A percentile compares a stretch with the other conserved stretches of the same genome.
phyloP scores from a whole-genome alignment of 2,329 filamentous ascomycete species.

The Arthroderma sp. region DNA sequence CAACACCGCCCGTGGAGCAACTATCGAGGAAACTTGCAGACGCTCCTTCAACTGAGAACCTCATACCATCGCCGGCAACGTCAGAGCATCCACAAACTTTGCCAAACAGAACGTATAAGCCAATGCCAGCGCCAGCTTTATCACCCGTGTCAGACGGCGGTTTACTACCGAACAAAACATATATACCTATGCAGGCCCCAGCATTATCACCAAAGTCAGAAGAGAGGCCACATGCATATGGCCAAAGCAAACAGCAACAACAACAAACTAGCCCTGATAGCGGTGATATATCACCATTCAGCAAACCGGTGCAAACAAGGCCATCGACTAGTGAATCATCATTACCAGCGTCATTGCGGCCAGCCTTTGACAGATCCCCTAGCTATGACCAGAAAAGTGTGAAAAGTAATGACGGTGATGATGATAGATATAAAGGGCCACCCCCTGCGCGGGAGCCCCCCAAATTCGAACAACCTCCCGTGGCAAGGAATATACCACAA shows the following conservation, averaged over 20 bases:
- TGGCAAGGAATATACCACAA: not conserved
- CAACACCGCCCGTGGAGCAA: constrained; percentile 8
- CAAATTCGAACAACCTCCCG: not conserved
- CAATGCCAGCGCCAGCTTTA: not conserved
- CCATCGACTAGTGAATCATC: not conserved
- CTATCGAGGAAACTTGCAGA: constrained; percentile 6
- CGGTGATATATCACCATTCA: not conserved
- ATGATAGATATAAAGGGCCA: not conserved
- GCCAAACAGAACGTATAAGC: constrained; percentile 2
- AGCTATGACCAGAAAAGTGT: constrained; percentile 1
- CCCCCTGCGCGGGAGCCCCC: not conserved
- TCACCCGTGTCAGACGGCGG: not conserved
- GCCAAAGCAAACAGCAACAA: not conserved
- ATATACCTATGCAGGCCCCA: not conserved
- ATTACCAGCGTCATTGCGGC: not conserved
- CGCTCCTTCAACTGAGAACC: constrained; percentile 2
- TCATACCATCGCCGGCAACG: not conserved
- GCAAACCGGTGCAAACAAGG: not conserved
- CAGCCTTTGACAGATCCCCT: constrained; percentile 1
- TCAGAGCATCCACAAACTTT: not conserved
- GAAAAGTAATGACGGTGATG: not conserved
- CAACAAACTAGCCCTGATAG: not conserved
- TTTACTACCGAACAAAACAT: not conserved
- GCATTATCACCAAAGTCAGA: constrained; percentile 2
- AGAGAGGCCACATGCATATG: not conserved